Evolutionary conservation across 2,329 filamentous ascomycete species (phyloP).

Genomic region (Nannizziopsis arthrosporioides): DNA sequence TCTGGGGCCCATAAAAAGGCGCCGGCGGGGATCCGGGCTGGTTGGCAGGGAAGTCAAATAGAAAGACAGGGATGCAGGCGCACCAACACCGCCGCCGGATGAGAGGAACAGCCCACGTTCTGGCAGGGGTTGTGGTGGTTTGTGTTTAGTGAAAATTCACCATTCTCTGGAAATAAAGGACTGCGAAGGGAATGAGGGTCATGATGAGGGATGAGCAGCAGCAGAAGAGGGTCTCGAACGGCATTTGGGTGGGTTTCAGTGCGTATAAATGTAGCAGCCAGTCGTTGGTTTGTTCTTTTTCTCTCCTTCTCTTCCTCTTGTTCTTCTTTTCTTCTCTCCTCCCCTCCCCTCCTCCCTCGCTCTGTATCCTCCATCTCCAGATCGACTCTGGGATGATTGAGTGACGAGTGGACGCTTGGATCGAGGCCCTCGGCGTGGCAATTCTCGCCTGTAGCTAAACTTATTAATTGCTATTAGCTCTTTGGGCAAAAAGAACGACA

Average conservation of each 20-base stretch:
- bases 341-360: neutral
- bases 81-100: neutral
- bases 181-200: neutral
- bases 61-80: neutral
- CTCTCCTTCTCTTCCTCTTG: neutral
- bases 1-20: too few species aligned
- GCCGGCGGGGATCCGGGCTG: too few species aligned
- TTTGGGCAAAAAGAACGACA: neutral
- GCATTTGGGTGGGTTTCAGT: too few species aligned
- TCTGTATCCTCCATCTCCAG: neutral
- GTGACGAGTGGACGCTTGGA: too few species aligned
- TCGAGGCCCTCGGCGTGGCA: too few species aligned
- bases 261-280: neutral
- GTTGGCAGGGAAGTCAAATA: neutral
- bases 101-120: constrained; percentile 5
- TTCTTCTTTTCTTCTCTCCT: neutral
- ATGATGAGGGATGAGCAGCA: neutral
- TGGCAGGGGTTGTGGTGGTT: neutral
- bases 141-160: neutral
- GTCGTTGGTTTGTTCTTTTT: neutral
- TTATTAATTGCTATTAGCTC: too few species aligned
- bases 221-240: too few species aligned
- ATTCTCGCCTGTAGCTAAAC: too few species aligned
- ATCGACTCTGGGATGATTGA: too few species aligned
- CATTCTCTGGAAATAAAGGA: neutral